Evolutionary conservation across 2,329 filamentous ascomycete genomes (phyloP).

Genomic region (Penicillium hordei): DNA sequence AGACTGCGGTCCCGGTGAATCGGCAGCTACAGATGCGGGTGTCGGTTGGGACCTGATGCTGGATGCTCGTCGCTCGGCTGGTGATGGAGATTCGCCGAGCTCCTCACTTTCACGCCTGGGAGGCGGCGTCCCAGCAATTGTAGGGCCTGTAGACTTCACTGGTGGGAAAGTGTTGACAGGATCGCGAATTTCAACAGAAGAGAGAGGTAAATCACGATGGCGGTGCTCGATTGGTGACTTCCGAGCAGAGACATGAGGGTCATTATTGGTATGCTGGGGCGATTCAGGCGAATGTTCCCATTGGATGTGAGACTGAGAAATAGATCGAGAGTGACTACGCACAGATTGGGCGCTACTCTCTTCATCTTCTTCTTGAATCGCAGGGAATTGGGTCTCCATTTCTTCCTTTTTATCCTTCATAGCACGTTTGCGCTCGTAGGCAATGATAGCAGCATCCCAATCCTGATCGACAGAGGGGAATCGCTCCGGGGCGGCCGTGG

Average conservation of each 20-base stretch:
- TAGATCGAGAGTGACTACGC: not conserved
- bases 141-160: slow-evolving; percentile 1
- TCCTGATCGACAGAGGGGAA: slow-evolving; percentile 40
- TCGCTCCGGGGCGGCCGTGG: slow-evolving; percentile 24
- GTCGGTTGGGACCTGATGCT: slow-evolving; percentile 1
- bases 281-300: not conserved
- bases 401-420: slow-evolving; percentile 16
- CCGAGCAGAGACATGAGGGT: not conserved
- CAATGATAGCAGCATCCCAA: slow-evolving; percentile 30
- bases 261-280: not conserved
- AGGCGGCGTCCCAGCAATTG: slow-evolving; percentile 21
- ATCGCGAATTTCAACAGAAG: slow-evolving; percentile 25
- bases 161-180: not conserved
- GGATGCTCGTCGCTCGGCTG: slow-evolving; percentile 4
- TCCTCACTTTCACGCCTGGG: slow-evolving; percentile 29
- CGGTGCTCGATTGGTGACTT: slow-evolving; percentile 2
- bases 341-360: not conserved
- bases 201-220: slow-evolving; percentile 27
- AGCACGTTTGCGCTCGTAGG: slow-evolving; percentile 20
- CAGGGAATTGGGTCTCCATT: slow-evolving; percentile 5
- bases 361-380: slow-evolving; percentile 15
- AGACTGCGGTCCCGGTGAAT: not conserved
- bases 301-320: not conserved
- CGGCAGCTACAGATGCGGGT: not conserved
- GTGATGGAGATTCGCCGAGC: slow-evolving; percentile 25